Evolutionary conservation across 768 basidiomycete species (phyloP), one percentile per base, ranked within the genome.

Genomic region (Coprinopsis strossmayeri): DNA sequence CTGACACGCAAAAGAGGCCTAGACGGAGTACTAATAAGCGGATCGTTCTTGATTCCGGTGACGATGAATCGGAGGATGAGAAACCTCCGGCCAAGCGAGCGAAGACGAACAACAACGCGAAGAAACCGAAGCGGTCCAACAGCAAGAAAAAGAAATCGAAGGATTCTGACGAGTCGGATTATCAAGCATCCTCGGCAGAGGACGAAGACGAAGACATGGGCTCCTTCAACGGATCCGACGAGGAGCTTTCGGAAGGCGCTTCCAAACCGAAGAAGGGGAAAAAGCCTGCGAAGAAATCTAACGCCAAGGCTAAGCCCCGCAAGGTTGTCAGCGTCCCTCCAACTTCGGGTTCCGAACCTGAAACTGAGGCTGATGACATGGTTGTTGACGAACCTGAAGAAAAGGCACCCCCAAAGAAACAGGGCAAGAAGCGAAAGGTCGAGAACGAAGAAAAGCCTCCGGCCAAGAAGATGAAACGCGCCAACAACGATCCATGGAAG

Each of bases 401-500:
- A 54, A 1, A 66, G 64, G 44, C 47, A 45, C 49, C 41, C 45
- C 17, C 58, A 71, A 61, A 69, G 67, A 50, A 67, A n/a, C n/a
- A 66, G 46, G 63, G 70, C 4, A 58, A 64, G 10, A 68, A 66
- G n/a, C n/a, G n/a, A 26, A 70, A 70, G 53, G 66, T 62, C 27
- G 61, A 60, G 34, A 62, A 66, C 28, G 67, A 69, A 34, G 64
- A 64, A 27, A 64, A 66, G 44, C 69, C 66, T 11, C 67, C 74
- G 1, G 61, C 69, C 18, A 82, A 84, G 60, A 82, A 78, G 59
- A 72, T 76, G 59, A 83, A 79, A 66, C 78, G 78, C 25, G 71
- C 74, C 34, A 79, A 83, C 51, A 79, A 67, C 38, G 86, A 92
- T 59, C 83, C 87, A 5, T 90, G 92, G 88, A 83, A 82, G 48